Percentiles rank a stretch among this genome's conserved stretches.
phyloP scores from a whole-genome alignment of 108 stramenopile species.

The Parmales sp. region DNA sequence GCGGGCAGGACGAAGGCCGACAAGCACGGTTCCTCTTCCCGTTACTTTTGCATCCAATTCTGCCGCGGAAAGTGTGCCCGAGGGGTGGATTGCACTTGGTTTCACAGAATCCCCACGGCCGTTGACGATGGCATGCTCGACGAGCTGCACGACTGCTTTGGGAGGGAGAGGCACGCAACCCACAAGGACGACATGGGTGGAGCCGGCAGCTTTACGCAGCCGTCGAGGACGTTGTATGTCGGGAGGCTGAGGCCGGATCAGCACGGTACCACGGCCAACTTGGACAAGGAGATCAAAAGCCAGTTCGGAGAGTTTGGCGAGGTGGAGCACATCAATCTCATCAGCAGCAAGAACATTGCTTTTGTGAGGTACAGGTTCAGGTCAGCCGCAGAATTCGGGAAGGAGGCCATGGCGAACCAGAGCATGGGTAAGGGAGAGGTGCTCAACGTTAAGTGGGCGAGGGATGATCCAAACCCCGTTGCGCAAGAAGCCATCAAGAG shows the following conservation, averaged over 20 bases:
- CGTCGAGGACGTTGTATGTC: constrained; percentile 24
- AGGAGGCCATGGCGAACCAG: constrained; percentile 34
- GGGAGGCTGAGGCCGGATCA: constrained; percentile 10
- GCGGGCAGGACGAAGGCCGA: constrained; percentile 37
- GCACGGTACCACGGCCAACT: neutral
- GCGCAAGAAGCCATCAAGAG: constrained; percentile 32
- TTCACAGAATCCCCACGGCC: constrained; percentile 29
- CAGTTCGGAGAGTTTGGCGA: constrained; percentile 46
- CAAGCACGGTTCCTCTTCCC: neutral
- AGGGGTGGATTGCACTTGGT: constrained; percentile 27
- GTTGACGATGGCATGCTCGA: constrained; percentile 20
- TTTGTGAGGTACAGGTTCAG: constrained; percentile 31
- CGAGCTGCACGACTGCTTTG: constrained; percentile 30
- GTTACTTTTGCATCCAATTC: constrained; percentile 31
- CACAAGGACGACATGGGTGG: constrained; percentile 38
- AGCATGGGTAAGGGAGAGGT: constrained; percentile 23
- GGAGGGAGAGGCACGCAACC: constrained; percentile 28
- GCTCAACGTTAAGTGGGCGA: constrained; percentile 28
- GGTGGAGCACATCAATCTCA: constrained; percentile 33
- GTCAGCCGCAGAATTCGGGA: constrained; percentile 24
- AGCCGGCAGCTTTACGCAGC: constrained; percentile 23
- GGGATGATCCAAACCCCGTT: constrained; percentile 28
- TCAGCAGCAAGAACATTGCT: constrained; percentile 22
- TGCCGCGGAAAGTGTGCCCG: constrained; percentile 27
- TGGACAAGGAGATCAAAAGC: constrained; percentile 14